Evolutionary conservation across 805 yeast genomes (phyloP).

Genomic region (Metschnikowia koreensis): DNA sequence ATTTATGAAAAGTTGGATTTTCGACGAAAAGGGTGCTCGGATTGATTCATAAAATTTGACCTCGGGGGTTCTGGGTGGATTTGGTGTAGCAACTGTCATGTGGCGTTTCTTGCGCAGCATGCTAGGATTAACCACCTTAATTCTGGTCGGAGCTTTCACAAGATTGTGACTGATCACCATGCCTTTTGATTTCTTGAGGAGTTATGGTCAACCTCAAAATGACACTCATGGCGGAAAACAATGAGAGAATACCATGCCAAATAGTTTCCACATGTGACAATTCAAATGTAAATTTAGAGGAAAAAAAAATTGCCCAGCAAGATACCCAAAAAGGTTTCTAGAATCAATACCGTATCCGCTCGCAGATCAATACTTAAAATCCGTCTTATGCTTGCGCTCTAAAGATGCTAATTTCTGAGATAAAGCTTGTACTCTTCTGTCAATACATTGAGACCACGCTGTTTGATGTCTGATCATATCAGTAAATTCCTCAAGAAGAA

Average conservation of each 20-base stretch:
- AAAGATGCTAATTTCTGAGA: neutral
- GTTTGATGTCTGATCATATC: constrained; percentile 24
- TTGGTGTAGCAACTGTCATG: constrained; percentile 39
- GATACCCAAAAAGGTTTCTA: neutral
- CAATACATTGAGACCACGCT: constrained; percentile 26
- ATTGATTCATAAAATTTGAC: constrained; percentile 28
- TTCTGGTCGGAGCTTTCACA: constrained; percentile 38
- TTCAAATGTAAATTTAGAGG: neutral
- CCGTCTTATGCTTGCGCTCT: constrained; percentile 1
- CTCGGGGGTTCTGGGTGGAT: constrained; percentile 41
- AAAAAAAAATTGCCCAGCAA: neutral
- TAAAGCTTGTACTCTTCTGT: constrained; percentile 14
- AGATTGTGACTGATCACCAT: too few relatives aligned
- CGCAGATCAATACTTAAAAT: constrained; percentile 7
- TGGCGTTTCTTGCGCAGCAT: constrained; percentile 23
- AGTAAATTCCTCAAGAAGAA: constrained; percentile 29
- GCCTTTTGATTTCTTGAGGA: too few relatives aligned
- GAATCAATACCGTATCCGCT: neutral
- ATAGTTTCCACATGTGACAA: too few relatives aligned
- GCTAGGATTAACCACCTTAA: constrained; percentile 2
- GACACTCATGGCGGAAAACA: too few relatives aligned
- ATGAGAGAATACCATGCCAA: too few relatives aligned
- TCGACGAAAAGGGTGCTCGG: constrained; percentile 4
- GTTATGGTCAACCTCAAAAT: too few relatives aligned
- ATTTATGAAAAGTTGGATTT: constrained; percentile 25